phyloP scores from a whole-genome alignment of 352 stramenopile species.

The Pythium sp. region DNA sequence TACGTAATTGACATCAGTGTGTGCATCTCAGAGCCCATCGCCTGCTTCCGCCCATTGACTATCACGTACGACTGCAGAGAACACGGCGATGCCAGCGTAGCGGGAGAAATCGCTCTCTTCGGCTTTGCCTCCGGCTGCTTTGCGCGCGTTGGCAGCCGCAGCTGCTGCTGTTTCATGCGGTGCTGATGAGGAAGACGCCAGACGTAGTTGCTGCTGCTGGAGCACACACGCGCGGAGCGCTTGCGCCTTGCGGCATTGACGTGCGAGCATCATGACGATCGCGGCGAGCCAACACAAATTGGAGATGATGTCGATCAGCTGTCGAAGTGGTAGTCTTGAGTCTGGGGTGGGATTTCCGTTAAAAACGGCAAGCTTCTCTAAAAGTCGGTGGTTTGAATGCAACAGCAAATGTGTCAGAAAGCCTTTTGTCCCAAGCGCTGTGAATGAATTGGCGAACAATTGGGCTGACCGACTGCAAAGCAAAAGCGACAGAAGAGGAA shows the following conservation, averaged over 20 bases:
- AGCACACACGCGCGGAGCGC: slow-evolving; percentile 5
- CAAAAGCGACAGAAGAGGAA: background rate
- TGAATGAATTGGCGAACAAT: background rate
- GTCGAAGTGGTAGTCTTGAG: background rate
- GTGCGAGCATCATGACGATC: slow-evolving; percentile 14
- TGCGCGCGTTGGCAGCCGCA: background rate
- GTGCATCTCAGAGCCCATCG: background rate
- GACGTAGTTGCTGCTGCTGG: slow-evolving; percentile 9
- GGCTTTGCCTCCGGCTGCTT: slow-evolving; percentile 2
- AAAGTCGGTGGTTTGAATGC: background rate
- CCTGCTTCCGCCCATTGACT: background rate
- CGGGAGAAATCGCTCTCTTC: slow-evolving; percentile 71
- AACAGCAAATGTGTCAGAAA: too few species aligned
- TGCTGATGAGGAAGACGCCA: slow-evolving; percentile 1
- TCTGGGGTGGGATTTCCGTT: background rate
- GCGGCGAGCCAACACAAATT: background rate
- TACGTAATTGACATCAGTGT: background rate
- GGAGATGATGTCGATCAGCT: background rate
- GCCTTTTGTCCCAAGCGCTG: background rate
- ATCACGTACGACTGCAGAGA: slow-evolving; percentile 66
- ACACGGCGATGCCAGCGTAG: slow-evolving; percentile 84
- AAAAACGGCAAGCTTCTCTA: background rate
- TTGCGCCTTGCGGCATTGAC: slow-evolving; percentile 16
- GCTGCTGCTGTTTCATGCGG: background rate
- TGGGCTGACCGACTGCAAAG: background rate